Base-by-base conservation (phyloP, 2,329 filamentous ascomycete species). In the Metarhizium humberi region DNA sequence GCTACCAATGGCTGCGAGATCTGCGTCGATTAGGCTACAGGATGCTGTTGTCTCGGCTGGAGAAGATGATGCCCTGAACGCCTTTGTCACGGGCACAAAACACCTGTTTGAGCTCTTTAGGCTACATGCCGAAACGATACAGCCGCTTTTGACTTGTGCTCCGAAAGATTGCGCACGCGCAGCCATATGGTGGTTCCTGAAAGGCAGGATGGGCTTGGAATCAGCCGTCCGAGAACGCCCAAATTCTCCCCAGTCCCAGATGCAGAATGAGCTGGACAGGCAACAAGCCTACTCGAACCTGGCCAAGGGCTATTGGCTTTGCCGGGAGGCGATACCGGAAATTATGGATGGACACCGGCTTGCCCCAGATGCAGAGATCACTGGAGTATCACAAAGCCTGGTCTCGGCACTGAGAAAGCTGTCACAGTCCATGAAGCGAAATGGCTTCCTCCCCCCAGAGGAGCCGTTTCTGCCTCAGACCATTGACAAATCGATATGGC, bases 161-260 rank as follows among this genome's bases (percentile, higher is more conserved):
- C 77, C 86, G 0, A 76, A 79, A 50, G 82, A 90, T 57, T 86
- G 92, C 74, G 77, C 87, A 10, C 80, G 88, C 56, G 86, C 85
- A 29, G 85, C 84, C 3, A 75, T 89, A 0, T 96, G 92, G 92
- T 96, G 92, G 92, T 95, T 96, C 64, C 67, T 95, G 49, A 87
- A 83, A 61, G 92, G 91, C 20, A 85, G 91, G 58, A 82, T 85
- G 64, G 84, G 85, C 10, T 76, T 96, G 52, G 92, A 96, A 67
- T 70, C 73, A 13, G 77, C 86, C 43, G 84, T 95, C 50, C 80
- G 89, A 57, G 84, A 82, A 53, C 79, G 82, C 6, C 78, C 85
- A 34, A 67, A 52, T 42, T 64, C 69, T 6, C 75, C 79, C 4
- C 78, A 83, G 58, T 74, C 71, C 8, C 74, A 82, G 60, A 74